These are phyloP conservation scores for Hypoxylon sp. DNA, from an alignment of 2,329 filamentous ascomycete genomes.

Conservation along the genomic window DNA sequence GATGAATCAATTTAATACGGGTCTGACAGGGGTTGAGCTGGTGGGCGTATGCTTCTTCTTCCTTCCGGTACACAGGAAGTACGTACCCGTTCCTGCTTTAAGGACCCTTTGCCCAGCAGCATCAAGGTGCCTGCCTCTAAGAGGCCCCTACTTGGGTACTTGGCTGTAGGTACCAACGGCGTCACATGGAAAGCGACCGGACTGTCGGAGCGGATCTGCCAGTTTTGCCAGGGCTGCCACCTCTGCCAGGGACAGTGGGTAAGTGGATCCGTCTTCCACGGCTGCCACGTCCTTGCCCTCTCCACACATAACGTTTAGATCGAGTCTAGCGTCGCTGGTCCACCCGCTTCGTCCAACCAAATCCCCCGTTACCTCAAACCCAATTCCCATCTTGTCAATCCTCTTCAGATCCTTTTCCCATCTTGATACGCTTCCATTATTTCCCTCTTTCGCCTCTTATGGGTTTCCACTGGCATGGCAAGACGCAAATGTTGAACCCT, in stretches of 20 bases:
- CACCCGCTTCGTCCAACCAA: slow-evolving; percentile 18
- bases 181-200: slow-evolving; percentile 24
- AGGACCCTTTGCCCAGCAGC: slow-evolving; percentile 16
- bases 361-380: slow-evolving; percentile 14
- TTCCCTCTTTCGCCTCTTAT: slow-evolving; percentile 31
- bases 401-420: slow-evolving; percentile 17
- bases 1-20: slow-evolving; percentile 43
- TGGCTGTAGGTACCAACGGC: neutral
- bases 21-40: slow-evolving; percentile 32
- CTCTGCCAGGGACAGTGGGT: slow-evolving; percentile 25
- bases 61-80: slow-evolving; percentile 23
- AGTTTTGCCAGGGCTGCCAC: slow-evolving; percentile 22
- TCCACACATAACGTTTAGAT: slow-evolving; percentile 35
- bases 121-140: neutral
- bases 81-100: slow-evolving; percentile 36
- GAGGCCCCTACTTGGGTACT: neutral
- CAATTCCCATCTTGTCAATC: slow-evolving; percentile 30
- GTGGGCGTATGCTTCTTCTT: slow-evolving; percentile 28
- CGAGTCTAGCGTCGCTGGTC: slow-evolving; percentile 28
- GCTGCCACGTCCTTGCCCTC: slow-evolving; percentile 41
- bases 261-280: slow-evolving; percentile 23
- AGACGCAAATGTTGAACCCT: slow-evolving; percentile 16
- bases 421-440: neutral
- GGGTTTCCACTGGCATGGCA: slow-evolving; percentile 1
- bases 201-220: slow-evolving; percentile 42